A percentile compares a stretch with the other conserved stretches of the same genome.
phyloP scores from a whole-genome alignment of 148 eudicot genomes.

The Rhododendron simsii region DNA sequence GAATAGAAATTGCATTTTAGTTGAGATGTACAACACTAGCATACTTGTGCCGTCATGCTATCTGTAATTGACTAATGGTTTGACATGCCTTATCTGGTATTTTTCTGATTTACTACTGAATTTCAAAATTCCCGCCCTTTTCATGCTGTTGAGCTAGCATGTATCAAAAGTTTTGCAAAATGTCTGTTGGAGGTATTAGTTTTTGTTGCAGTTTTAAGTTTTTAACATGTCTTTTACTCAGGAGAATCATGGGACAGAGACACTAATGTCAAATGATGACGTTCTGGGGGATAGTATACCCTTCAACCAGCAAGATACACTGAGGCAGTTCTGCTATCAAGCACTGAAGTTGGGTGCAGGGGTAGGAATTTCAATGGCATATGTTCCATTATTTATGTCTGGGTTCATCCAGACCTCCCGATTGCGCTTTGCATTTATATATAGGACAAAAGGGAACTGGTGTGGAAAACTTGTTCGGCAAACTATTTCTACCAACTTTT shows the following conservation, averaged over 20 bases:
- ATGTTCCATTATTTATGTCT: not conserved
- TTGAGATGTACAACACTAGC: not conserved
- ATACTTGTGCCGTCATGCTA: not conserved
- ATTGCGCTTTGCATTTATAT: not conserved
- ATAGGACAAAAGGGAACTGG: not conserved
- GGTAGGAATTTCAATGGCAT: slow-evolving; percentile 28
- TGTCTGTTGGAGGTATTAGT: not conserved
- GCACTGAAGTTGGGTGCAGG: slow-evolving; percentile 48
- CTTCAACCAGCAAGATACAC: slow-evolving; percentile 53
- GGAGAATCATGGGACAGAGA: slow-evolving; percentile 54
- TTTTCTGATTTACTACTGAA: not conserved
- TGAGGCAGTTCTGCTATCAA: slow-evolving; percentile 71
- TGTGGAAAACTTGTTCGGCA: not conserved
- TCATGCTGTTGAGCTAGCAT: not conserved
- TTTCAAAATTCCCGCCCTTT: not conserved
- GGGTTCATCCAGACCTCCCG: not conserved
- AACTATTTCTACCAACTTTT: not conserved
- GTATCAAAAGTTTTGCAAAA: not conserved
- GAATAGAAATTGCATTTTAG: not conserved
- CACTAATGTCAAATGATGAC: slow-evolving; percentile 78
- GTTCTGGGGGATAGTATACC: slow-evolving; percentile 89
- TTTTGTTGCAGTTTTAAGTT: not conserved
- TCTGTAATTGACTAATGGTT: not conserved
- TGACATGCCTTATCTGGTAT: not conserved
- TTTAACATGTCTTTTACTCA: slow-evolving; percentile 28